Evolutionary conservation across 306 rosid genomes (phyloP).

Genomic region (Potentilla sterilis): DNA sequence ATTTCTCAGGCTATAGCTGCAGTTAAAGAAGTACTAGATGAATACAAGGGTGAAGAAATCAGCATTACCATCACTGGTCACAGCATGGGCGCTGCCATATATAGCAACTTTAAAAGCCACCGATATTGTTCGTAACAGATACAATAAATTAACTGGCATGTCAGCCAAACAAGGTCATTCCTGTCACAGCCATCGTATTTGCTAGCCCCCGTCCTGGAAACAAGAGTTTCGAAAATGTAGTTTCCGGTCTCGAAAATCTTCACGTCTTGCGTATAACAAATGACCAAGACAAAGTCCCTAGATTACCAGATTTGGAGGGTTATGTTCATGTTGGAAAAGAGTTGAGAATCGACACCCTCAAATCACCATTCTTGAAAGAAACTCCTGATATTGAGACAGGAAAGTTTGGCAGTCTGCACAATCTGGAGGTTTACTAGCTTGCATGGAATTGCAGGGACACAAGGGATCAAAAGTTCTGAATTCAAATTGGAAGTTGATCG

Average conservation of each 20-base stretch:
- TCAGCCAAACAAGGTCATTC: not conserved
- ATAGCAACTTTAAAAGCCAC: constrained; percentile 8
- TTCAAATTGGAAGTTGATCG: constrained; percentile 4
- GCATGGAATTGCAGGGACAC: constrained; percentile 11
- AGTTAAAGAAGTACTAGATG: not conserved
- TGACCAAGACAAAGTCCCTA: not conserved
- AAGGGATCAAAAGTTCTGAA: not conserved
- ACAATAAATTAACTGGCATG: not conserved
- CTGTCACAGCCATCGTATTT: constrained; percentile 13
- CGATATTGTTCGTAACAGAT: constrained; percentile 18
- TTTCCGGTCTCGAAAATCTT: constrained; percentile 6
- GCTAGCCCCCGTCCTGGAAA: constrained; percentile 16
- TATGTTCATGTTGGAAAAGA: constrained; percentile 13
- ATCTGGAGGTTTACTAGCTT: constrained; percentile 13
- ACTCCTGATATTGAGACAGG: not conserved
- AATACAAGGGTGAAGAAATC: constrained; percentile 18
- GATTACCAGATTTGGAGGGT: not conserved
- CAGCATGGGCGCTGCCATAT: constrained; percentile 31
- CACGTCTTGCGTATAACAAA: constrained; percentile 10
- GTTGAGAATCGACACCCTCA: not conserved
- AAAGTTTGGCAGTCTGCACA: not conserved
- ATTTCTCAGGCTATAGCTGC: constrained; percentile 1
- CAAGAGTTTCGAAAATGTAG: not conserved
- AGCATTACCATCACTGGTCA: constrained; percentile 13
- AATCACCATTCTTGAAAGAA: constrained; percentile 13